A percentile compares a stretch with the other conserved stretches of the same genome.
Conservation (phyloP, 148 eudicot genomes). For the Heliamphora exappendiculata region DNA sequence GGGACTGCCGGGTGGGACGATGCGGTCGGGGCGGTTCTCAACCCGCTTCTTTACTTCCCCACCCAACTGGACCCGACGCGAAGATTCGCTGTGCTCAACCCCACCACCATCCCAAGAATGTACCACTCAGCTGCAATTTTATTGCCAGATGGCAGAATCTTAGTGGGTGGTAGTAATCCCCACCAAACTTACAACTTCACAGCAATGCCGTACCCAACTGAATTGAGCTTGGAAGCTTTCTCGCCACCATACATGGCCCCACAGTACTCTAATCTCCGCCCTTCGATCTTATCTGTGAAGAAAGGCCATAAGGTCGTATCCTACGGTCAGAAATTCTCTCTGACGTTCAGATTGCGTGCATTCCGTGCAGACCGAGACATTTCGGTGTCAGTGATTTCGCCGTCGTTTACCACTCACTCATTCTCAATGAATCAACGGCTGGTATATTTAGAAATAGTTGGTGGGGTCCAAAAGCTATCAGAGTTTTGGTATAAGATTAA, state of each 20-base stretch:
- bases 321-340: conserved; percentile 44
- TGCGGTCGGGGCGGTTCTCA: conserved; percentile 48
- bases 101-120: conserved; percentile 47
- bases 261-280: conserved; percentile 25
- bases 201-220: conserved; percentile 48
- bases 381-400: conserved; percentile 49
- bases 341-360: conserved; percentile 15
- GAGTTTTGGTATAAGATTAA: conserved; percentile 27
- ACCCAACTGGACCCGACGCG: conserved; percentile 20
- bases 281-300: conserved; percentile 44
- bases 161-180: conserved; percentile 87
- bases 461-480: conserved; percentile 20
- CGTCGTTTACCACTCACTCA: conserved; percentile 67
- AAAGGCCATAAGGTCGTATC: conserved; percentile 5
- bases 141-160: conserved; percentile 59
- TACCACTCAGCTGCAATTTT: conserved; percentile 69
- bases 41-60: conserved; percentile 54
- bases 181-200: conserved; percentile 52
- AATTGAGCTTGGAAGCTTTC: conserved; percentile 58
- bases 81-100: conserved; percentile 42
- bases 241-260: conserved; percentile 51
- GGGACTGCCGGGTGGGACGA: conserved; percentile 96
- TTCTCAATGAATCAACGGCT: conserved; percentile 71
- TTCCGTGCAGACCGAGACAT: conserved; percentile 6
- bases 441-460: conserved; percentile 25